These are phyloP conservation scores for Colletotrichum aenigma DNA, from an alignment of 2,329 filamentous ascomycete genomes.

Conservation along the genomic window DNA sequence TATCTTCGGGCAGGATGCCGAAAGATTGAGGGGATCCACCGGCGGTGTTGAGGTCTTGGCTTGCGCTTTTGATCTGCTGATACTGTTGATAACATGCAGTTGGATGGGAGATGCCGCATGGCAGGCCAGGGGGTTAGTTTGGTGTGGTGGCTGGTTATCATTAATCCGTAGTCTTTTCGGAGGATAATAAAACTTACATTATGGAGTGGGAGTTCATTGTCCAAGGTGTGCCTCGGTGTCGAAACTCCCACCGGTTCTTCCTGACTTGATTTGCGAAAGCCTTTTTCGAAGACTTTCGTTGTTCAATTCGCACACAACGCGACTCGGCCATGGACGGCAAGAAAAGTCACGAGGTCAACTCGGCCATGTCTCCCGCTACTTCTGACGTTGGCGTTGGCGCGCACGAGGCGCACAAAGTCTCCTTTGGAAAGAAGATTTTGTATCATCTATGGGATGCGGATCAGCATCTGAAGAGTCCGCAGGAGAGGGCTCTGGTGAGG, in stretches of 20 bases:
- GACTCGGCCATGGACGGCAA: not conserved
- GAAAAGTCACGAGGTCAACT: not conserved
- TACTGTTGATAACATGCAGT: not conserved
- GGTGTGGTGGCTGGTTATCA: not conserved
- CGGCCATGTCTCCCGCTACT: not conserved
- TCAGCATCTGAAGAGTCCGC: not conserved
- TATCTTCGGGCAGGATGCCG: slow-evolving; percentile 11
- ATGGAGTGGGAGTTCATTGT: rapidly evolving
- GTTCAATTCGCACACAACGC: not conserved
- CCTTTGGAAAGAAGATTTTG: not conserved
- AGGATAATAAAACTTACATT: not conserved
- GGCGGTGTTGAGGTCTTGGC: not conserved
- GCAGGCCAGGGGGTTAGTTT: not conserved
- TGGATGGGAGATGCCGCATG: not conserved
- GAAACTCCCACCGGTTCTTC: not conserved
- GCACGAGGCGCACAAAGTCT: not conserved
- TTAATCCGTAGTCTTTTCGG: not conserved
- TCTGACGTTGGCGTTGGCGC: not conserved
- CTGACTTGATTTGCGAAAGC: rapidly evolving
- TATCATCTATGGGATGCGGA: slow-evolving; percentile 3
- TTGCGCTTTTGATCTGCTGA: not conserved
- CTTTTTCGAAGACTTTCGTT: not conserved
- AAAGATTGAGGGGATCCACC: not conserved
- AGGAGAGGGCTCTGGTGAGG: not conserved
- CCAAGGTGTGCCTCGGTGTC: not conserved